Evolutionary conservation across 2,329 filamentous ascomycete species (phyloP).

Genomic region (Microsporum audouinii): DNA sequence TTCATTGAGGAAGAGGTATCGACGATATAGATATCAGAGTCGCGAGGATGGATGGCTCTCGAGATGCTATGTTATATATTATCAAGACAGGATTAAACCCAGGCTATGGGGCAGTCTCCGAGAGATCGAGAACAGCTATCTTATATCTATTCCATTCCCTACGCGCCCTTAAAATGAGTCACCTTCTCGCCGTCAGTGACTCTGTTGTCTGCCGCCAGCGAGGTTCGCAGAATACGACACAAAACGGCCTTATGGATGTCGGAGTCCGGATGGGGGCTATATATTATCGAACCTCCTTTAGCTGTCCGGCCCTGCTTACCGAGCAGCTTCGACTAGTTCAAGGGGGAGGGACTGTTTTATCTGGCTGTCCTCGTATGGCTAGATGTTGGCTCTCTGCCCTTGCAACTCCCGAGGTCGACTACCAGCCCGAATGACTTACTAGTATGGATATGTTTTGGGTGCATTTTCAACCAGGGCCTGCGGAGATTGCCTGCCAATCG

Average conservation of each 20-base stretch:
- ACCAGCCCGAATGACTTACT: too few relatives aligned
- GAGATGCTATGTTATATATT: not conserved
- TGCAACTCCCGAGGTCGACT: too few relatives aligned
- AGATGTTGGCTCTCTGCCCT: too few relatives aligned
- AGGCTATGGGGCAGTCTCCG: too few relatives aligned
- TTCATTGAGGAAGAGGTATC: not conserved
- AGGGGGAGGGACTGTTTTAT: not conserved
- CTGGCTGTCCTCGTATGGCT: not conserved
- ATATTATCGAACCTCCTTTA: not conserved
- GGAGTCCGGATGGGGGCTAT: not conserved
- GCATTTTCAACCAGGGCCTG: too few relatives aligned
- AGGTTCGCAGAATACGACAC: not conserved
- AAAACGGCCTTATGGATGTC: not conserved
- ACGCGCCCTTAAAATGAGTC: too few relatives aligned
- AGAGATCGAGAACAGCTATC: too few relatives aligned
- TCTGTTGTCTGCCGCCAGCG: not conserved
- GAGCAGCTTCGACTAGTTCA: not conserved
- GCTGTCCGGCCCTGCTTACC: not conserved
- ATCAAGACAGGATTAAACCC: too few relatives aligned
- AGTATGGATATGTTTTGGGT: too few relatives aligned
- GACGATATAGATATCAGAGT: not conserved
- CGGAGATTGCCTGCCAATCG: too few relatives aligned
- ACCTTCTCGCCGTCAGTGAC: too few relatives aligned
- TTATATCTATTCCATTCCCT: too few relatives aligned
- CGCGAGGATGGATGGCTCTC: not conserved